Evolutionary conservation across 2,329 filamentous ascomycete genomes (phyloP).

Genomic region (Triangularia setosa): DNA sequence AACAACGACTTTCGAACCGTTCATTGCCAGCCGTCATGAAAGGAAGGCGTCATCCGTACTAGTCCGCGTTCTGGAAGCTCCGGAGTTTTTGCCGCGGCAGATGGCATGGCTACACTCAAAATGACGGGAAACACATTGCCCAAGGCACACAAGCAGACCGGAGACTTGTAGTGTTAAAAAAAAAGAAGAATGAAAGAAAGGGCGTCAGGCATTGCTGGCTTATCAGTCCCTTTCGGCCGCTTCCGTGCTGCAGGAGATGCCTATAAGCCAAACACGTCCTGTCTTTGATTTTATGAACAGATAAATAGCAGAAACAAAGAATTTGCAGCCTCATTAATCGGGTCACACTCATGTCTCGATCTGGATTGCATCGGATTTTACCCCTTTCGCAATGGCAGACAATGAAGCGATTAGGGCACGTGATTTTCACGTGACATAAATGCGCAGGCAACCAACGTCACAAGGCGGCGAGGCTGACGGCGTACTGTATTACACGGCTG

Average conservation of each 20-base stretch:
- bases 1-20: neutral
- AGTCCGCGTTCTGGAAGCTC: no score
- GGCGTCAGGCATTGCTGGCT: neutral
- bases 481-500: neutral
- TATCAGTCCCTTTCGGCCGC: neutral
- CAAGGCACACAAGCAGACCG: no score
- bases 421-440: neutral
- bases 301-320: neutral
- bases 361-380: neutral
- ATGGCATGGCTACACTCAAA: neutral
- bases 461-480: neutral
- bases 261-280: neutral
- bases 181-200: neutral
- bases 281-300: neutral
- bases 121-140: neutral
- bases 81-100: no score
- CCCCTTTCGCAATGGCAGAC: neutral
- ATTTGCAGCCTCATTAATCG: neutral
- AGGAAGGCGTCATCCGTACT: neutral
- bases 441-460: neutral
- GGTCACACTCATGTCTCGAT: neutral
- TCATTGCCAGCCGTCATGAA: no score
- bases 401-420: neutral
- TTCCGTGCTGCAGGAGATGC: neutral
- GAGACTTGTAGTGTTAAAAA: neutral